phyloP scores from a whole-genome alignment of 1,284 basidiomycete genomes.

The Cryptococcus deneoformans region DNA sequence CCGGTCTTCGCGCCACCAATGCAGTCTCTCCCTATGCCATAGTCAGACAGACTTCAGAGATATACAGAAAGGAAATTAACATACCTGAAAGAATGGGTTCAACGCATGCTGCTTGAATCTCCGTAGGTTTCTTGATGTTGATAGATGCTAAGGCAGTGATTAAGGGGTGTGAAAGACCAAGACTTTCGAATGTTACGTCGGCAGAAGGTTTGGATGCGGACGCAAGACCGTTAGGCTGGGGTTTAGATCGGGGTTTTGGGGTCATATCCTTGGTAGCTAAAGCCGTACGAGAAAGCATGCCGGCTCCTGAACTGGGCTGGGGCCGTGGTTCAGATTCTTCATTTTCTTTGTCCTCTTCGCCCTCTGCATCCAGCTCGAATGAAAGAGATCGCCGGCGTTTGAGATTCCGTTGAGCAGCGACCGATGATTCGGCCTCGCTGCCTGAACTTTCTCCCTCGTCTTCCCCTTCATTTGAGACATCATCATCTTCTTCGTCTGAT shows the following conservation, averaged over 20 bases:
- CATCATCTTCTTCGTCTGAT: slow-evolving; percentile 9
- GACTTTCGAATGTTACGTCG: slow-evolving; percentile 61
- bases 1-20: slow-evolving; percentile 98
- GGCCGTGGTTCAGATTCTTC: slow-evolving; percentile 8
- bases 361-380: background rate
- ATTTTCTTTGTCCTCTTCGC: slow-evolving; percentile 3
- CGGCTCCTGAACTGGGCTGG: slow-evolving; percentile 1
- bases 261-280: background rate
- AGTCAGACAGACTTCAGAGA: slow-evolving; percentile 1
- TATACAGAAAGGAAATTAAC: background rate
- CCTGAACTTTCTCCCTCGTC: slow-evolving; percentile 11
- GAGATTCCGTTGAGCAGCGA: background rate
- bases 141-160: slow-evolving; percentile 71
- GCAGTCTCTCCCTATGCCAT: slow-evolving; percentile 72
- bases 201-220: slow-evolving; percentile 68
- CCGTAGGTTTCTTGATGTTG: slow-evolving; percentile 82
- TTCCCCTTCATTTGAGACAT: background rate
- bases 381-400: slow-evolving; percentile 8
- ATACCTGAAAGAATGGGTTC: slow-evolving; percentile 77
- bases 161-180: slow-evolving; percentile 73
- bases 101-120: slow-evolving; percentile 87
- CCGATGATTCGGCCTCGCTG: background rate
- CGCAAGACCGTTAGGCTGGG: slow-evolving; percentile 51
- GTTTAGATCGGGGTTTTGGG: background rate
- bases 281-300: slow-evolving; percentile 9